Evolutionary conservation across 441 rosid species (phyloP), one percentile per base, ranked within the genome.

Genomic region (Codiaeum variegatum): DNA sequence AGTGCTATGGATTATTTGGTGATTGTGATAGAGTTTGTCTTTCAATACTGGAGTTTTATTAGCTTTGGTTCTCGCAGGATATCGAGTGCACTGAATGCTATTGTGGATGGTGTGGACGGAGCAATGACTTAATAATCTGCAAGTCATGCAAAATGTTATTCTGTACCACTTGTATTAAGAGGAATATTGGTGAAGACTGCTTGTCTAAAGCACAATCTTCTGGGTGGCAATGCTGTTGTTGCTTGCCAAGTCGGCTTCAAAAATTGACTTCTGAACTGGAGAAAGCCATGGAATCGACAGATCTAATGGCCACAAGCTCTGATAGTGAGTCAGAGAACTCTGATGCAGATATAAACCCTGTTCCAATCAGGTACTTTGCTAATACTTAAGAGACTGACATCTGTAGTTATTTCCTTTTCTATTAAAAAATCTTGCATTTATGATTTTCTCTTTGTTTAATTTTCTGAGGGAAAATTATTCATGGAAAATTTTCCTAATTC

Each of bases 51-150:
- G 51, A 68, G 72, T 62, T 72, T 75, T 73, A 63, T 69, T 79
- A 60, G 72, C 49, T 23, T 54, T 73, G 49, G 38, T 81, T 70
- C 62, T 73, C 73, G 83, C 88, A 96, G 98, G 92, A 86, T 80
- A 61, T 80, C 66, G 89, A 88, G 69, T 85, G 93, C 77, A 78
- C 78, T 34, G 98, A 86, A 77, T 81, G 89, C 79, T 88, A 88
- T 76, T 94, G 99, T 83, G 91, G 87, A 71, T 96, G 99, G 98
- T 96, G 99, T 71, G 98, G 97, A 69, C 86, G 63, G 75, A 77
- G 80, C 76, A 77, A 71, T 75, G 94, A 94, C 79, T 86, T 96
- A 61, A 75, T 94, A 66, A 86, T 86, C 74, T 96, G 99, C 78
- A 85, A 82, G 70, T 92, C 98, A 46, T 96, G 99, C 79, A 87